Percentiles rank a stretch among this genome's conserved stretches.
Evolutionary conservation across 768 basidiomycete species (phyloP).

Genomic region (Russula foetens): DNA sequence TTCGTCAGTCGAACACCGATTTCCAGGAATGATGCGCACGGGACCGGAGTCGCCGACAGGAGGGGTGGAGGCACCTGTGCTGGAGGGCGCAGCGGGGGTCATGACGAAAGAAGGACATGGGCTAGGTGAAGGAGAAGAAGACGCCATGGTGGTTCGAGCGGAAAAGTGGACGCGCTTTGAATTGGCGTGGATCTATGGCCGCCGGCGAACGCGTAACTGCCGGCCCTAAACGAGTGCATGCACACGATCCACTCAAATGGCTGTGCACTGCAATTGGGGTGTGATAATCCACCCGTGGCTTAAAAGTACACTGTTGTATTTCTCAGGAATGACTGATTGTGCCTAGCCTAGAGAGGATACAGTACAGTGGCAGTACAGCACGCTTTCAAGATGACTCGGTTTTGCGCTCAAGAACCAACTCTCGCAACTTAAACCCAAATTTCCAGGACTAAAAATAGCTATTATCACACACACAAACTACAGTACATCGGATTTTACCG

Average conservation of each 20-base stretch:
- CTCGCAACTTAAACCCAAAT: too few relatives aligned
- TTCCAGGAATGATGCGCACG: not conserved
- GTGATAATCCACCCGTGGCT: too few relatives aligned
- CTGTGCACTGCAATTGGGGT: not conserved
- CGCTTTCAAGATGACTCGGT: too few relatives aligned
- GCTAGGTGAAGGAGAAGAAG: not conserved
- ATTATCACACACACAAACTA: too few relatives aligned
- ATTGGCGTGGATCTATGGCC: conserved; percentile 6
- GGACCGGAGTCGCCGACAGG: conserved; percentile 7
- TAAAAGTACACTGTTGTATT: too few relatives aligned
- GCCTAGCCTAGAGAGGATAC: too few relatives aligned
- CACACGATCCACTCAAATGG: too few relatives aligned
- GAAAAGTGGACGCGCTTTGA: not conserved
- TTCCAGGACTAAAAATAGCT: too few relatives aligned
- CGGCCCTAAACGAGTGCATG: conserved; percentile 14
- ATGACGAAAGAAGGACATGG: conserved; percentile 4
- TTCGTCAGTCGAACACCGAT: not conserved
- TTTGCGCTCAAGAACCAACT: too few relatives aligned
- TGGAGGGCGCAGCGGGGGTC: not conserved
- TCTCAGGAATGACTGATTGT: too few relatives aligned
- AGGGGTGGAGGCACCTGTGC: conserved; percentile 10
- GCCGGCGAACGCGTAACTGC: conserved; percentile 16
- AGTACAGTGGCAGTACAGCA: too few relatives aligned
- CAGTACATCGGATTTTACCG: too few relatives aligned
- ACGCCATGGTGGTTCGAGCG: not conserved